Evolutionary conservation across 2,329 filamentous ascomycete genomes (phyloP).

Genomic region (Trichoderma oligosporum): DNA sequence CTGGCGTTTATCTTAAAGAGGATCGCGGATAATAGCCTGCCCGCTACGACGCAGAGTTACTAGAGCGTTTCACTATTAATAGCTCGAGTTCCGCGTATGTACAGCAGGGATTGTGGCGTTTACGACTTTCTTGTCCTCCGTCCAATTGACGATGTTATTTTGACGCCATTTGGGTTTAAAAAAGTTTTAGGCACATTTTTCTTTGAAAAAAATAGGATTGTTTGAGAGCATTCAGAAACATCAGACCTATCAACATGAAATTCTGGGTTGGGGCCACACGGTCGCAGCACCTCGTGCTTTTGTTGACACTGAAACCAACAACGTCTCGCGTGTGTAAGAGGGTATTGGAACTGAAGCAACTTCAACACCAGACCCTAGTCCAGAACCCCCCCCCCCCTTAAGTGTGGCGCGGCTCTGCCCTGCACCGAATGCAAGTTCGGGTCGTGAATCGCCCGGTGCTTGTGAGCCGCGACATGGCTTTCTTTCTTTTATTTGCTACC

Average conservation of each 20-base stretch:
- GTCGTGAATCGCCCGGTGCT: slow-evolving; percentile 5
- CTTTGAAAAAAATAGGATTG: background rate
- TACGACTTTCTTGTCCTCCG: background rate
- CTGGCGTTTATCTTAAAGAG: background rate
- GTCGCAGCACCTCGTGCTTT: slow-evolving; percentile 4
- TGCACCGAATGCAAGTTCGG: slow-evolving; percentile 16
- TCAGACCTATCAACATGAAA: background rate
- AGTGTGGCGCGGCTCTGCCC: slow-evolving; percentile 16
- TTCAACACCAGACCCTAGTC: slow-evolving; percentile 15
- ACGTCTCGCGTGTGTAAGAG: slow-evolving; percentile 34
- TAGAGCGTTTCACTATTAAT: slow-evolving; percentile 14
- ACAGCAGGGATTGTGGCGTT: slow-evolving; percentile 8
- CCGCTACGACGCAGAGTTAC: background rate
- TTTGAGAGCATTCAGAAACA: background rate
- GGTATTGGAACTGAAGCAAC: slow-evolving; percentile 29
- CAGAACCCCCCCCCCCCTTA: slow-evolving; percentile 1
- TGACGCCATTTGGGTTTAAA: background rate
- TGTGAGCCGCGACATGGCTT: background rate
- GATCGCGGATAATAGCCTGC: slow-evolving; percentile 3
- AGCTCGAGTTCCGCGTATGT: slow-evolving; percentile 1
- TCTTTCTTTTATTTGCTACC: background rate
- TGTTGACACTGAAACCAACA: slow-evolving; percentile 31
- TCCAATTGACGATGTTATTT: slow-evolving; percentile 1
- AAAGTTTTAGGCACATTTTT: background rate
- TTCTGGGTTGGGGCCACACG: slow-evolving; percentile 5